Conservation (phyloP, 108 stramenopile genomes). For the Cyclotella cryptica region DNA sequence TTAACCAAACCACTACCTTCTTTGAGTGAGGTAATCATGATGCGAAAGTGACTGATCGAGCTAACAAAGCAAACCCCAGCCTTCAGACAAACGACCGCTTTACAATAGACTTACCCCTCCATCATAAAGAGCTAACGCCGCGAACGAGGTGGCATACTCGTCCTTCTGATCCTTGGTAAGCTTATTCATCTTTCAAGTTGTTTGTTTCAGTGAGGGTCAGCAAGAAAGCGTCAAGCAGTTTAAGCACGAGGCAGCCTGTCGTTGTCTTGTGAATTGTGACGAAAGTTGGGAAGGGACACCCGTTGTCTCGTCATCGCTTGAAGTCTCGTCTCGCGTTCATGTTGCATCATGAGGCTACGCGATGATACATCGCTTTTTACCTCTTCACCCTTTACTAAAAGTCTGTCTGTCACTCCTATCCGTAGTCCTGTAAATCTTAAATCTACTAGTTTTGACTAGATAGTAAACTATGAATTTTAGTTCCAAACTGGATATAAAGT, state of each 20-base stretch:
- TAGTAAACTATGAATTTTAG: too few relatives aligned
- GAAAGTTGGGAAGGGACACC: neutral
- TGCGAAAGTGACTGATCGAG: too few relatives aligned
- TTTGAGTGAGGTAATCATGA: too few relatives aligned
- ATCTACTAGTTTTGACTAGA: neutral
- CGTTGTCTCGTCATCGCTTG: too few relatives aligned
- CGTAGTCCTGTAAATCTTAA: neutral
- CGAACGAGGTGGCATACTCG: constrained; percentile 92
- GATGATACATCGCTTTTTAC: constrained; percentile 7
- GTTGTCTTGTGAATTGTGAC: constrained; percentile 25
- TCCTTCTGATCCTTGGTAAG: constrained; percentile 92
- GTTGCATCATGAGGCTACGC: too few relatives aligned
- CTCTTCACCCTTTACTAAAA: constrained; percentile 20
- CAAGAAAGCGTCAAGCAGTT: constrained; percentile 42
- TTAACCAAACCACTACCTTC: too few relatives aligned
- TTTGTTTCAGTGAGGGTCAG: neutral
- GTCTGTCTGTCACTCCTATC: constrained; percentile 8
- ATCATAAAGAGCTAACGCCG: constrained; percentile 94
- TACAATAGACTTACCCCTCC: constrained; percentile 73
- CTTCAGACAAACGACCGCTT: too few relatives aligned
- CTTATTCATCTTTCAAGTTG: constrained; percentile 68
- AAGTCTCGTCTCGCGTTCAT: too few relatives aligned
- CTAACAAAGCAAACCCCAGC: too few relatives aligned
- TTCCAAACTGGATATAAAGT: too few relatives aligned
- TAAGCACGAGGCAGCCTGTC: constrained; percentile 51